A percentile compares a stretch with the other conserved stretches of the same genome.
These are phyloP conservation scores for Phaeotremella skinneri DNA, from an alignment of 768 basidiomycete species.

Conservation along the genomic window DNA sequence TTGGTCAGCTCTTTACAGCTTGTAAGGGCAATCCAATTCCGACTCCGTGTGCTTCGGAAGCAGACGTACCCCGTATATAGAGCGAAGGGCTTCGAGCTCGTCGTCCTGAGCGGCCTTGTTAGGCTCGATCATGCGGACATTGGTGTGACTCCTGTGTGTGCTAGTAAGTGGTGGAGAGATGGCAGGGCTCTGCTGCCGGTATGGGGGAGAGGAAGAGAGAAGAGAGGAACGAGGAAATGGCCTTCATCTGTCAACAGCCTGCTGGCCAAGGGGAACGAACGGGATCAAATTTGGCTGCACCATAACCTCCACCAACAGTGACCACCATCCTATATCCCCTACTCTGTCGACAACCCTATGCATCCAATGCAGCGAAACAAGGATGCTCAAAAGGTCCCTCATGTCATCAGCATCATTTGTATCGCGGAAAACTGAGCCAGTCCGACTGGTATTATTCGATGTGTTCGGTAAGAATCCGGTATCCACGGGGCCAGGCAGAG, in stretches of 20 bases:
- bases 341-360: not conserved
- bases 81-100: constrained; percentile 43
- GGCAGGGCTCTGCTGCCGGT: not conserved
- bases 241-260: not conserved
- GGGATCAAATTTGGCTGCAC: constrained; percentile 1
- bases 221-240: constrained; percentile 5
- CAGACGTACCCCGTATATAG: constrained; percentile 29
- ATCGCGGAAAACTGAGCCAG: constrained; percentile 10
- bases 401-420: not conserved
- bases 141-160: not conserved
- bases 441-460: constrained; percentile 49
- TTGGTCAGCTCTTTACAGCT: no score
- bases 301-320: constrained; percentile 1
- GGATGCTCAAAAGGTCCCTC: not conserved
- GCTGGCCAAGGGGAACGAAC: not conserved
- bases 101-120: constrained; percentile 39
- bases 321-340: not conserved
- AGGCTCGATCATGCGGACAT: constrained; percentile 41
- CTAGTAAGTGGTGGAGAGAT: not conserved
- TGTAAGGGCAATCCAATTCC: not conserved
- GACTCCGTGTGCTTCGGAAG: no score
- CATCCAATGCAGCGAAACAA: no score
- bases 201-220: constrained; percentile 1
- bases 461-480: constrained; percentile 39
- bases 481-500: not conserved